These are phyloP conservation scores for Monosporascus sp. DNA, from an alignment of 2,329 filamentous ascomycete genomes.

Conservation along the genomic window DNA sequence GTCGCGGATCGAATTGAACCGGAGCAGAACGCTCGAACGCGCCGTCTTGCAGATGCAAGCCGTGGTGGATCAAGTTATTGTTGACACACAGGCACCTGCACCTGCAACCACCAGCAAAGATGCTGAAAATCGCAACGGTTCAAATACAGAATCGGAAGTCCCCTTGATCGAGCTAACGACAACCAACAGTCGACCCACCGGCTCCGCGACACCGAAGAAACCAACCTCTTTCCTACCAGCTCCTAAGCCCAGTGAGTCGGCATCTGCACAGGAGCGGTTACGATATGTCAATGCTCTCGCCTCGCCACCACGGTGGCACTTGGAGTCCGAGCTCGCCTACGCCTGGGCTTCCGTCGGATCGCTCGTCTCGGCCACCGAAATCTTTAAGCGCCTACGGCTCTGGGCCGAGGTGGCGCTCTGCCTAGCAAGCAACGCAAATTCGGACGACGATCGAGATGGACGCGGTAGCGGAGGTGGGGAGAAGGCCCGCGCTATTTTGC, in stretches of 20 bases:
- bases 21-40: constrained; percentile 80
- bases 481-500: constrained; percentile 71
- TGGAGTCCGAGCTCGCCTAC: constrained; percentile 87
- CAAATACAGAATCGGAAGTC: constrained; percentile 24
- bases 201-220: constrained; percentile 28
- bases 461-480: constrained; percentile 61
- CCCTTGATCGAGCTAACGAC: constrained; percentile 41
- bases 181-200: constrained; percentile 23
- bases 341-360: constrained; percentile 90
- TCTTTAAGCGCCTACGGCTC: constrained; percentile 87
- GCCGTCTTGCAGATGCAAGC: constrained; percentile 90
- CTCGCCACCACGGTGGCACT: constrained; percentile 84
- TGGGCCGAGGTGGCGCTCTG: constrained; percentile 96
- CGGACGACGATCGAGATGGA: constrained; percentile 53
- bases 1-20: constrained; percentile 83
- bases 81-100: constrained; percentile 53
- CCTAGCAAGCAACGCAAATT: constrained; percentile 57
- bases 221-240: constrained; percentile 78
- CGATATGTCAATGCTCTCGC: constrained; percentile 78
- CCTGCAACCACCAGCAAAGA: constrained; percentile 19
- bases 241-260: constrained; percentile 69
- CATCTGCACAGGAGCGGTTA: constrained; percentile 68
- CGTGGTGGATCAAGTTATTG: constrained; percentile 89
- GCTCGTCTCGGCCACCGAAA: constrained; percentile 83
- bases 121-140: constrained; percentile 11